A percentile compares a stretch with the other conserved stretches of the same genome.
Evolutionary conservation across 148 eudicot species (phyloP).

Genomic region (Heliamphora exappendiculata): DNA sequence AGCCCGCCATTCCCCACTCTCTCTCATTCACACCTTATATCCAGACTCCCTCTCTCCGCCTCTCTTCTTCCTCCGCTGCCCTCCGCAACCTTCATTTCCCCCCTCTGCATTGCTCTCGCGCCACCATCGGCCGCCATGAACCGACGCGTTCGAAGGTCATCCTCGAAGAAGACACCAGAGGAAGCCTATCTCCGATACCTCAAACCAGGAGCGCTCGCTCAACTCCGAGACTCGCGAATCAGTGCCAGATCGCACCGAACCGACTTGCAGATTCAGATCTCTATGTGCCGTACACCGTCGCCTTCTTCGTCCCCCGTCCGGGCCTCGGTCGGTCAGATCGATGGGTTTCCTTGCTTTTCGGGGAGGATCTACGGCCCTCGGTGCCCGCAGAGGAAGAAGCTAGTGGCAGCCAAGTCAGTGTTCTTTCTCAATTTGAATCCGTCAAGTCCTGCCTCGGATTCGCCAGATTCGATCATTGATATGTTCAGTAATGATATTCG

Average conservation of each 20-base stretch:
- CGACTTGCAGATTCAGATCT: conserved; percentile 15
- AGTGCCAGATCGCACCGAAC: conserved; percentile 22
- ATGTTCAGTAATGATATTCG: conserved; percentile 19
- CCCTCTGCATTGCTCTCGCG: no score
- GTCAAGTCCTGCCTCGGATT: conserved; percentile 7
- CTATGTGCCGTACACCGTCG: conserved; percentile 2
- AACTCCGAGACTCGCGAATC: conserved; percentile 24
- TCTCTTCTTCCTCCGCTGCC: no score
- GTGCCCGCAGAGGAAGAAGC: conserved; percentile 29
- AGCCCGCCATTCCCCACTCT: no score
- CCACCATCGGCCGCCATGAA: conserved; percentile 9
- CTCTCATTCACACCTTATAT: no score
- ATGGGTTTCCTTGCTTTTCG: conserved; percentile 13
- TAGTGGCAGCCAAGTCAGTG: conserved; percentile 14
- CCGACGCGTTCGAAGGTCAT: conserved; percentile 17
- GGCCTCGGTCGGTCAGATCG: background rate
- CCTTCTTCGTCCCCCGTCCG: conserved; percentile 9
- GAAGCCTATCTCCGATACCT: conserved; percentile 20
- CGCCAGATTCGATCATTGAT: conserved; percentile 10
- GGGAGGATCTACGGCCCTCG: conserved; percentile 17
- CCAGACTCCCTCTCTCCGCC: no score
- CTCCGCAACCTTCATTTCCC: no score
- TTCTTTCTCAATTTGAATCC: conserved; percentile 13
- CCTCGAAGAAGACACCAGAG: background rate
- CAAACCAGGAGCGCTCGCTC: conserved; percentile 30